Percentiles rank a stretch among this genome's conserved stretches.
Evolutionary conservation across 768 basidiomycete species (phyloP).

Genomic region (Fomitopsis pulvina): DNA sequence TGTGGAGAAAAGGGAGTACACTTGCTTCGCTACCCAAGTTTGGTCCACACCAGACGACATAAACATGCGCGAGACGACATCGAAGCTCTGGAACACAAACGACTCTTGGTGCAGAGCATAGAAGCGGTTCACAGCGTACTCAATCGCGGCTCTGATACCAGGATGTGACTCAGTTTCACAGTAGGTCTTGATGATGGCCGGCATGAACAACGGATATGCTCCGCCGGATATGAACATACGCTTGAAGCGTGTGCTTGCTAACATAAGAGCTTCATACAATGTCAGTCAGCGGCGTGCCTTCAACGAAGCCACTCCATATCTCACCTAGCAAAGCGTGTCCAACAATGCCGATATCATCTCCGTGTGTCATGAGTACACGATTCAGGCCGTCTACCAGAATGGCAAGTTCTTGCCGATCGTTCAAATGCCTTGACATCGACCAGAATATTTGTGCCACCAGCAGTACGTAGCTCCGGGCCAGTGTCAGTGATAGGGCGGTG

Average conservation of each 20-base stretch:
- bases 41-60: conserved; percentile 41
- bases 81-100: conserved; percentile 70
- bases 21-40: conserved; percentile 45
- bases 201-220: conserved; percentile 73
- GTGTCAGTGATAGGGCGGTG: conserved; percentile 46
- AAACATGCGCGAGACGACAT: conserved; percentile 50
- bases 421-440: conserved; percentile 64
- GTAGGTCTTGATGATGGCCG: conserved; percentile 64
- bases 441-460: conserved; percentile 66
- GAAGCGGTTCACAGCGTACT: conserved; percentile 67
- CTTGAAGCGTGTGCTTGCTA: conserved; percentile 69
- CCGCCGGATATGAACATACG: conserved; percentile 69
- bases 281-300: neutral
- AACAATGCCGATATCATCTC: conserved; percentile 73
- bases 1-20: conserved; percentile 55
- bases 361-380: conserved; percentile 58
- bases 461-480: conserved; percentile 64
- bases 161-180: conserved; percentile 48
- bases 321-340: conserved; percentile 65
- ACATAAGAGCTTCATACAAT: conserved; percentile 49
- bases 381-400: conserved; percentile 66
- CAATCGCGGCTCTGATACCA: conserved; percentile 60
- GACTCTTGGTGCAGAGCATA: conserved; percentile 66
- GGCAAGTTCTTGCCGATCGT: conserved; percentile 61
- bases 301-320: conserved; percentile 12